A percentile compares a stretch with the other conserved stretches of the same genome.
Conservation (phyloP, 345 rosid genomes). For the Gossypium stocksii region DNA sequence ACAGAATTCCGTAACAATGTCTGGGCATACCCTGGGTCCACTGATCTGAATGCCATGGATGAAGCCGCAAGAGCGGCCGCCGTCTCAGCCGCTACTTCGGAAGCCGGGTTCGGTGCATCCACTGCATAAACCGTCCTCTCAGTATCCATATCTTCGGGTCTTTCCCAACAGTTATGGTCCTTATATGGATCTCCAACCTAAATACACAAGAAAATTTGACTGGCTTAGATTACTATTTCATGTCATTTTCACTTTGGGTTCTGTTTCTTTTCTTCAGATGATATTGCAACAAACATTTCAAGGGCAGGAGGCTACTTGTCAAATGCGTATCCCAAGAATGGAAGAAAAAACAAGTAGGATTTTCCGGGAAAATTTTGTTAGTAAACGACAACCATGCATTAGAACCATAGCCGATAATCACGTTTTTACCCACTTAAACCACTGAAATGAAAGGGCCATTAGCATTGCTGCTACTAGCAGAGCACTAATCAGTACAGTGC, state of each 20-base stretch:
- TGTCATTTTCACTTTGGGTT: background rate
- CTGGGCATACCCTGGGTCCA: constrained; percentile 75
- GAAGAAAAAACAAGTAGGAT: background rate
- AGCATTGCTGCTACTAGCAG: background rate
- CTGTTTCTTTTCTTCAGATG: background rate
- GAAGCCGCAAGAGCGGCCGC: constrained; percentile 88
- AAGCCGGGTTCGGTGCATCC: constrained; percentile 81
- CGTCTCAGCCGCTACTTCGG: constrained; percentile 86
- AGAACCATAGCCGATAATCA: background rate
- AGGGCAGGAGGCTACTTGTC: background rate
- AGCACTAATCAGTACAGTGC: background rate
- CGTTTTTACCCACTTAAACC: background rate
- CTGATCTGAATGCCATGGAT: constrained; percentile 72
- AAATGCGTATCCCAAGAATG: background rate
- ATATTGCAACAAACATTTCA: background rate
- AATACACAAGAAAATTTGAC: background rate
- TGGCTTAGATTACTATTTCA: background rate
- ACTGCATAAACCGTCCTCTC: constrained; percentile 69
- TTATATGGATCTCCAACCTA: constrained; percentile 87
- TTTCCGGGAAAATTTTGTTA: constrained; percentile 6
- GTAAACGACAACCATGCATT: background rate
- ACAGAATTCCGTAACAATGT: constrained; percentile 61
- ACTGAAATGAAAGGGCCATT: too few species aligned
- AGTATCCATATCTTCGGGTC: constrained; percentile 98
- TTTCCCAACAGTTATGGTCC: constrained; percentile 94